Base-by-base conservation (phyloP, 108 stramenopile species). In the Nitzschia sp. region DNA sequence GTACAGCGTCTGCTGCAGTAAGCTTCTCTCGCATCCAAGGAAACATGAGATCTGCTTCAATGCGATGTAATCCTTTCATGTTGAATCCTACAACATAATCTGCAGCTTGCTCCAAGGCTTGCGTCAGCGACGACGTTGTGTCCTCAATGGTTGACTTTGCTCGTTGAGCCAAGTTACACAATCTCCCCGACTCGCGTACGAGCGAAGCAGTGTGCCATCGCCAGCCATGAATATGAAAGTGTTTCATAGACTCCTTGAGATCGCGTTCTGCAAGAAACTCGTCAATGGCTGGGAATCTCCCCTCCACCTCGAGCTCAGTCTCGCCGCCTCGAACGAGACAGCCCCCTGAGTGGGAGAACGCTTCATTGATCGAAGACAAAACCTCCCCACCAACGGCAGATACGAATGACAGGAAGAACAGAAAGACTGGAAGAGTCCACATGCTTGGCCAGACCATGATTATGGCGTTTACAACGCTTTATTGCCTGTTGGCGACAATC, bases 181-280 rank as follows among this genome's bases (percentile, higher is more conserved):
- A 49, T 57, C 86, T 62, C 5, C 73, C 68, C 0, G 85, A 66
- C 59, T 93, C 87, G 58, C 92, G 83, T 8, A 83, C 66, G 23
- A 93, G 45, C 4, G 87, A 81, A 80, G 86, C 77, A 57, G 81
- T 78, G 64, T 93, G 92, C 92, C 92, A 93, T 61, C 92, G 59
- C 92, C 92, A 93, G 48, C 92, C 92, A 45, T 93, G 92, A 26
- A 93, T 82, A 58, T 85, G 75, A 66, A 88, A 92, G 0, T 55
- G 46, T 48, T 59, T 55, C 59, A 74, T 24, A 13, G 55, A 47
- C 30, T 8, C 4, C 19, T 23, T 51, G 11, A 5, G 28, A 66
- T 74, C 65, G 30, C 42, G 18, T 61, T 38, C 34, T 17, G 60
- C 35, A 13, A 61, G 33, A 21, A 61, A 61, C 17, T 35, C n/a